Conservation (phyloP, 495 filamentous ascomycete genomes). For the Annulohypoxylon bovei region DNA sequence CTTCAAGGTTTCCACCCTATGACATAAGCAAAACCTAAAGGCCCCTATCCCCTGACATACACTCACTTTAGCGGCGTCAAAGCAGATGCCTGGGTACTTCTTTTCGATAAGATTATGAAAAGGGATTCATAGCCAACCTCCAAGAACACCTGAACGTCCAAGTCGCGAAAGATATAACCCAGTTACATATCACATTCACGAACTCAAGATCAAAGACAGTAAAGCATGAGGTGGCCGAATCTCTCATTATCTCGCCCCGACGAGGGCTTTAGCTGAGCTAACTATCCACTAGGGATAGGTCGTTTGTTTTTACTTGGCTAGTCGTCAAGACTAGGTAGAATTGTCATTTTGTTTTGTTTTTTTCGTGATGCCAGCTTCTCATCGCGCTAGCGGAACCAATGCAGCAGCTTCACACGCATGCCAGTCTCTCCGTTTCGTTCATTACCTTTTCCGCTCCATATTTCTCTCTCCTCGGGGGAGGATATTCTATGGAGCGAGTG, state of each 20-base stretch:
- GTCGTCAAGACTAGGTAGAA: slow-evolving; percentile 43
- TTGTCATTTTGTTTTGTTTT: slow-evolving; percentile 26
- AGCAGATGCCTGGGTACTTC: too few species aligned
- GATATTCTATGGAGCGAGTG: slow-evolving; percentile 20
- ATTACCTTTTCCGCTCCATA: slow-evolving; percentile 19
- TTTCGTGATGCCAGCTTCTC: slow-evolving; percentile 40
- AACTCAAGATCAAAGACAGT: not conserved
- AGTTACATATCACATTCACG: not conserved
- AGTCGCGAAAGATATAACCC: too few species aligned
- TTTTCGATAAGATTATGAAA: too few species aligned
- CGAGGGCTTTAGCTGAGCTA: slow-evolving; percentile 52
- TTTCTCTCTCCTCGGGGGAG: slow-evolving; percentile 19
- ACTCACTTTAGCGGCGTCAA: too few species aligned
- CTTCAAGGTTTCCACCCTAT: too few species aligned
- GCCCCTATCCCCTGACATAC: too few species aligned
- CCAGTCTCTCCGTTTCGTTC: slow-evolving; percentile 32
- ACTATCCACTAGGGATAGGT: slow-evolving; percentile 39
- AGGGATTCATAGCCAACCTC: too few species aligned
- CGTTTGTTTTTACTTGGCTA: slow-evolving; percentile 29
- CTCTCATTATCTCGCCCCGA: slow-evolving; percentile 57
- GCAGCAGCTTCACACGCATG: slow-evolving; percentile 34
- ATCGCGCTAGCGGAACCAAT: slow-evolving; percentile 42
- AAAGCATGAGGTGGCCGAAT: slow-evolving; percentile 58
- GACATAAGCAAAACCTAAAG: too few species aligned
- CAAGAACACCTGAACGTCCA: too few species aligned